Evolutionary conservation across 2,329 filamentous ascomycete genomes (phyloP), one percentile per base, ranked within the genome.

Genomic region (Neocucurbitaria cava): DNA sequence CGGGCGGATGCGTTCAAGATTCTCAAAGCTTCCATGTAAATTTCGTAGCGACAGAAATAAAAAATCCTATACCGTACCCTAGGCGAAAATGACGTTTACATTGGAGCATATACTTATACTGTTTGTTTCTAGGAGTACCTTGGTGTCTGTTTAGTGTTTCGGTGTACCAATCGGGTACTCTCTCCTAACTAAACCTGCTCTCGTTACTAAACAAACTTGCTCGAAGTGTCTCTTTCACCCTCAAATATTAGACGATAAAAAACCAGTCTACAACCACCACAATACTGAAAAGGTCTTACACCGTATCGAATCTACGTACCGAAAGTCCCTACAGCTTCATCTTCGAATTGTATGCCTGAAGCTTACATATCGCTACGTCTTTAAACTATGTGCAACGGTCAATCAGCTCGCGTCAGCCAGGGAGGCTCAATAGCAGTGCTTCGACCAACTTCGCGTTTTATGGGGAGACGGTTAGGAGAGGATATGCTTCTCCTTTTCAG

Each of bases 1-100:
- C 68, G 68, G 17, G 70, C 65, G 10, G 76, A 78, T 60, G 73
- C 71, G 2, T 77, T 77, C 60, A 73, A 72, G 51, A 54, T 70
- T 3, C 64, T 78, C 23, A 77, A 76, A 57, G 72, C 75, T 0
- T 72, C 70, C 1, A 69, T 73, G 15, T 73, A 50, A 55, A 21
- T 44, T 42, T 3, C 8, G 2, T 6, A 13, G 20, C n/a, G 8
- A 5, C 15, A 18, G 3, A 23, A 11, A 21, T n/a, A n/a, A n/a
- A n/a, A n/a, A n/a, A n/a, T n/a, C n/a, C n/a, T n/a, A n/a, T n/a
- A n/a, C n/a, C n/a, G n/a, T n/a, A n/a, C n/a, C n/a, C n/a, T n/a
- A n/a, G n/a, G n/a, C n/a, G n/a, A n/a, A n/a, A n/a, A n/a, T n/a
- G n/a, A n/a, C n/a, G n/a, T n/a, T n/a, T n/a, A n/a, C n/a, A n/a